Percentiles rank a stretch among this genome's conserved stretches.
These are phyloP conservation scores for Zymoseptoria crescenta DNA, from an alignment of 2,329 filamentous ascomycete genomes.

Conservation along the genomic window DNA sequence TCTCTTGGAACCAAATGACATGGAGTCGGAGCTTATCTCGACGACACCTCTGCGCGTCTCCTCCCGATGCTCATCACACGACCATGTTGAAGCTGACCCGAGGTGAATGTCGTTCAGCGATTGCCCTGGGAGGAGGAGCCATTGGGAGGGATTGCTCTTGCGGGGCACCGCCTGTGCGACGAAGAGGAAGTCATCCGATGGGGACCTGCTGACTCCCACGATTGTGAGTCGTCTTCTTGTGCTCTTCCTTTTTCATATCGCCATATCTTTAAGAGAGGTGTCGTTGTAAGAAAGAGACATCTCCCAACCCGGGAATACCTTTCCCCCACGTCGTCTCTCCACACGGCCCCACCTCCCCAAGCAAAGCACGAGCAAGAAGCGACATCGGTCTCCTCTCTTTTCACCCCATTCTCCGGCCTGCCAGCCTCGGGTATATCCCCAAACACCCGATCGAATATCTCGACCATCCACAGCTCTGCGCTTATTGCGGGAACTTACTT, in stretches of 20 bases:
- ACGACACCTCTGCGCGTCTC: background rate
- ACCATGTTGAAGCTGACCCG: background rate
- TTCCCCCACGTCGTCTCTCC: background rate
- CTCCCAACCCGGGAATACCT: background rate
- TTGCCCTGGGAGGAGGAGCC: background rate
- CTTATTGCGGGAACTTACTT: constrained; percentile 50
- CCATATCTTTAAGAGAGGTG: background rate
- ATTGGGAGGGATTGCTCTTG: background rate
- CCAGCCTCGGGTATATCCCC: background rate
- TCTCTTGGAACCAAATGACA: background rate
- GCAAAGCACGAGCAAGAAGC: background rate
- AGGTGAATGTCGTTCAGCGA: background rate
- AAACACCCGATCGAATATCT: background rate
- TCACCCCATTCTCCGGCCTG: background rate
- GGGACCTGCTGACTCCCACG: background rate
- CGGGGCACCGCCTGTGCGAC: background rate
- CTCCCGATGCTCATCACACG: background rate
- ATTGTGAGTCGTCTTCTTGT: background rate
- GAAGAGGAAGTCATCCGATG: background rate
- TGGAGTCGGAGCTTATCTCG: background rate
- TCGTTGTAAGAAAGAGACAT: background rate
- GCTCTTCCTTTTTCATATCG: background rate
- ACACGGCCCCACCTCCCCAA: background rate
- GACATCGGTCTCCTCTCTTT: background rate
- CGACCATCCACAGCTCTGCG: constrained; percentile 21